Evolutionary conservation across 2,329 filamentous ascomycete species (phyloP).

Genomic region (Hypoxylon sp.): DNA sequence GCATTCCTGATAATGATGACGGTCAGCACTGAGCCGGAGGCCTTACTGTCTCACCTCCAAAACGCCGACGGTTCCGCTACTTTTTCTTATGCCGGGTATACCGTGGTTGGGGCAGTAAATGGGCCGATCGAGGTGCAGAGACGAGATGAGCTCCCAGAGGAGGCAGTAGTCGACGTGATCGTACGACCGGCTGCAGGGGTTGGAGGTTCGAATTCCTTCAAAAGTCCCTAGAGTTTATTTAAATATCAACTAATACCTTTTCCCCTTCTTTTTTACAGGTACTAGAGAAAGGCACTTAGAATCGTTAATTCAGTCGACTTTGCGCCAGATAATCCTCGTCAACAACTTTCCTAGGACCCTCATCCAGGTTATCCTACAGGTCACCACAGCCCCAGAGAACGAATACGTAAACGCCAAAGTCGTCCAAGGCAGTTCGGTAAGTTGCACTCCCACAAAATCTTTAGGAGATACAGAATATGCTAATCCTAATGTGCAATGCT

Average conservation of each 20-base stretch:
- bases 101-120: slow-evolving; percentile 88
- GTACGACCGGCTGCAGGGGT: slow-evolving; percentile 88
- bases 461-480: slow-evolving; percentile 29
- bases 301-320: slow-evolving; percentile 77
- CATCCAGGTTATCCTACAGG: slow-evolving; percentile 86
- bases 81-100: slow-evolving; percentile 82
- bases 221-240: slow-evolving; percentile 26
- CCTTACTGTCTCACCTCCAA: slow-evolving; percentile 71
- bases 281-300: slow-evolving; percentile 88
- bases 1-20: slow-evolving; percentile 58
- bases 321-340: slow-evolving; percentile 81
- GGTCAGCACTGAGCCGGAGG: slow-evolving; percentile 64
- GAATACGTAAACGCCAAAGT: slow-evolving; percentile 74
- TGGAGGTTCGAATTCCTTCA: slow-evolving; percentile 71
- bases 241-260: slow-evolving; percentile 41
- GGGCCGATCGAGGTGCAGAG: slow-evolving; percentile 92
- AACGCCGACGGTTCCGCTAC: slow-evolving; percentile 86
- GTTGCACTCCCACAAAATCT: slow-evolving; percentile 48
- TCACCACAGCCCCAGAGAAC: slow-evolving; percentile 78
- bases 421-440: slow-evolving; percentile 72
- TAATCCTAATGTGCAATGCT: slow-evolving; percentile 40
- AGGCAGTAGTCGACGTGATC: slow-evolving; percentile 90
- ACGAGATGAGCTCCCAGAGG: slow-evolving; percentile 91
- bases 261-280: slow-evolving; percentile 59
- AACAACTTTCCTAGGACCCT: slow-evolving; percentile 82